These are phyloP conservation scores for Epichloe sibirici DNA, from an alignment of 2,329 filamentous ascomycete species.

Conservation along the genomic window DNA sequence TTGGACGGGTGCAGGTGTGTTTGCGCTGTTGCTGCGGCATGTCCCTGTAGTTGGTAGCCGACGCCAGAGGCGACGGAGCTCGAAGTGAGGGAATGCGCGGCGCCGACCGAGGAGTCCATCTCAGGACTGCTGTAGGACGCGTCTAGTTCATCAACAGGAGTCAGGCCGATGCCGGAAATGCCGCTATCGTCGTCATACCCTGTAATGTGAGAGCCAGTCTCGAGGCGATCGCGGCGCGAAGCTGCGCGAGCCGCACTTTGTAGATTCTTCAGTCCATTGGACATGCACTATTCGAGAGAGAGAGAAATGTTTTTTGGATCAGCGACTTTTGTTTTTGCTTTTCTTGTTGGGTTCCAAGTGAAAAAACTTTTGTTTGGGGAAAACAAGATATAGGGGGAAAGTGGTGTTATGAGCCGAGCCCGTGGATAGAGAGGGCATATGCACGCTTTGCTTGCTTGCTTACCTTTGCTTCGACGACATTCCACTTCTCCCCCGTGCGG, in stretches of 20 bases:
- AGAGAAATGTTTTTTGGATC: not conserved
- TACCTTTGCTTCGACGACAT: conserved; percentile 51
- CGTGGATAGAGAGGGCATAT: not conserved
- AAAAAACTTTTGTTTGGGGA: not conserved
- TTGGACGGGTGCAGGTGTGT: conserved; percentile 5
- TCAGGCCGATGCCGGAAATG: conserved; percentile 49
- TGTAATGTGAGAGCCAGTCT: conserved; percentile 25
- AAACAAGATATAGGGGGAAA: not conserved
- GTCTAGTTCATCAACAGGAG: conserved; percentile 46
- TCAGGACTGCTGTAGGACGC: conserved; percentile 44
- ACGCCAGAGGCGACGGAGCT: conserved; percentile 18
- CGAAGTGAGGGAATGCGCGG: conserved; percentile 25
- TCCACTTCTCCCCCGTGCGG: conserved; percentile 79
- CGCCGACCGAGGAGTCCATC: conserved; percentile 28
- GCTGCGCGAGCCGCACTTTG: conserved; percentile 56
- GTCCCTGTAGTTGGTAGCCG: conserved; percentile 3
- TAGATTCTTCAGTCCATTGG: conserved; percentile 71
- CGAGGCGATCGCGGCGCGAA: conserved; percentile 51
- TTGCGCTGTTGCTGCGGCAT: not conserved
- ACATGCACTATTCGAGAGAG: conserved; percentile 52
- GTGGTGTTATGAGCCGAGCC: not conserved
- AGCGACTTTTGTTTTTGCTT: not conserved
- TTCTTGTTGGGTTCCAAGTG: not conserved
- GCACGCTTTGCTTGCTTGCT: too few relatives aligned
- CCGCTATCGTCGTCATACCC: conserved; percentile 60